Base-by-base conservation (phyloP, 169 alveolate genomes). In the Plasmodium gallinaceum region DNA sequence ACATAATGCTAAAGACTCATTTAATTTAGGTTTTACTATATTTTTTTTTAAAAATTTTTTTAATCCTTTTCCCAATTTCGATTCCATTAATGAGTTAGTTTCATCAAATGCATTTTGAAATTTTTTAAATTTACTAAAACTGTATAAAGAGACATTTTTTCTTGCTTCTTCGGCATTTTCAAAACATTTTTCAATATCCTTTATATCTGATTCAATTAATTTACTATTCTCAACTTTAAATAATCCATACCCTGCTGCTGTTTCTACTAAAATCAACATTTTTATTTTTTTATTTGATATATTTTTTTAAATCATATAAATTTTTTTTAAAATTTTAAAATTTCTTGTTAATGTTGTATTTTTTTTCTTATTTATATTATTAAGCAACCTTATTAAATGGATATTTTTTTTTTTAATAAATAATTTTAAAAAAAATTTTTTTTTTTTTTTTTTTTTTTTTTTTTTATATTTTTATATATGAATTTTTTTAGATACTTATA, bases 161-260 rank as follows among this genome's bases (percentile, higher is more conserved):
- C 95, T 92, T 22, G 98, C 98, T 43, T 94, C 94, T 48, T 96
- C 98, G n/a, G 97, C 92, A 90, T 91, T 95, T 76, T 86, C 95
- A 89, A 97, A 97, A 78, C 95, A 95, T 61, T 95, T 91, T 69
- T 94, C 90, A 72, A 97, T 96, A 71, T 94, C 96, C 54, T 95
- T 98, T 37, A 93, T 98, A 68, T 93, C 94, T 90, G 96, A 95
- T 85, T 95, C 96, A 26, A 97, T 92, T 91, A 97, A 94, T 88
- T 96, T 97, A 62, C 94, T 96, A 90, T 98, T 97, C 74, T 97
- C 92, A 37, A 98, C 96, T 92, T 96, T 95, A 94, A 98, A 99
- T 42, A 99, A 96, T 72, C 99, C 99, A 93, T 97, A 98, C 46
- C 99, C 99, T 22, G 99, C 99, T 16, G 99, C 98, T 20, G 99